phyloP scores from a whole-genome alignment of 768 basidiomycete species.

The Rubroboletus pulcherrimus region DNA sequence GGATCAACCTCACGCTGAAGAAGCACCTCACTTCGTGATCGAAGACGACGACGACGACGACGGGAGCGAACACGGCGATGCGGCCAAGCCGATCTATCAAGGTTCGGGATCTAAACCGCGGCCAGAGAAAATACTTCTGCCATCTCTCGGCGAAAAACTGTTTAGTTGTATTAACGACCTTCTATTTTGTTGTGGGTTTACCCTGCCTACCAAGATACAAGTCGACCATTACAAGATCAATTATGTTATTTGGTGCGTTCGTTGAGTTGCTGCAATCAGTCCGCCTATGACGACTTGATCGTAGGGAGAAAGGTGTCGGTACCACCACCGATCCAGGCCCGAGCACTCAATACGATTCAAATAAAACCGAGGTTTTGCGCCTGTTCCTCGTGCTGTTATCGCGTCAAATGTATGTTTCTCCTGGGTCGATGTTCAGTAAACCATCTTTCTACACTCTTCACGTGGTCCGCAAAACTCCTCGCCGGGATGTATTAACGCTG shows the following conservation, averaged over 20 bases:
- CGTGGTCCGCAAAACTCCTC: conserved; percentile 69
- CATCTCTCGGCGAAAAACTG: conserved; percentile 78
- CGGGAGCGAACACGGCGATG: conserved; percentile 38
- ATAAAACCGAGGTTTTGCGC: conserved; percentile 87
- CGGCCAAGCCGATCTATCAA: conserved; percentile 18
- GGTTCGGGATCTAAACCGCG: conserved; percentile 26
- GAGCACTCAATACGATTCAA: conserved; percentile 61
- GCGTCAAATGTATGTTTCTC: conserved; percentile 81
- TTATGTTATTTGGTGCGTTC: conserved; percentile 80
- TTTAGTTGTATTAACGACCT: conserved; percentile 81
- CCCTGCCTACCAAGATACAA: conserved; percentile 73
- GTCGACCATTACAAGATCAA: conserved; percentile 79
- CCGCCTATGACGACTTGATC: conserved; percentile 3
- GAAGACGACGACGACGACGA: conserved; percentile 71
- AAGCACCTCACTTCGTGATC: conserved; percentile 76
- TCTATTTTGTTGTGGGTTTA: conserved; percentile 92
- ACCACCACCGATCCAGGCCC: conserved; percentile 74
- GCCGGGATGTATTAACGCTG: conserved; percentile 84
- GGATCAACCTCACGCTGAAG: conserved; percentile 21
- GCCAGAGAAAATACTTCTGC: conserved; percentile 48
- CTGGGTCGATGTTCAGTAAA: conserved; percentile 62
- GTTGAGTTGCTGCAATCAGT: conserved; percentile 1
- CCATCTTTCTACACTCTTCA: conserved; percentile 77
- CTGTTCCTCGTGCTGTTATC: conserved; percentile 86
- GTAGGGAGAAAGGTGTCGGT: conserved; percentile 93